Evolutionary conservation across 2,329 filamentous ascomycete genomes (phyloP), one percentile per base, ranked within the genome.

Genomic region (Sclerotinia sclerotiorum): DNA sequence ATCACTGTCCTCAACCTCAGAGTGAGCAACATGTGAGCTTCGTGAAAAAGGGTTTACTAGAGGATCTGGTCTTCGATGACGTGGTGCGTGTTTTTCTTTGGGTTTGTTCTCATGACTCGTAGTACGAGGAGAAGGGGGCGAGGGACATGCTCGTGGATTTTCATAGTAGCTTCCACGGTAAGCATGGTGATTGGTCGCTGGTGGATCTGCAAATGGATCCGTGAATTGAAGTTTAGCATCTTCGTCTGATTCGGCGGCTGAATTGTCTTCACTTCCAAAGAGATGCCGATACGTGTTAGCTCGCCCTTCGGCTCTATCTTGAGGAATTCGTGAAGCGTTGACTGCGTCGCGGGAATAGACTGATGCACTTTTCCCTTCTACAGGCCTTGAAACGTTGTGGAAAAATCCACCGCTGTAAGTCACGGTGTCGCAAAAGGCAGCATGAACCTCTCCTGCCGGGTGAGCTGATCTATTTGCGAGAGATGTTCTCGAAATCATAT

Each of bases 371-470:
- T 8, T 63, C 27, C 5, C 46, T 17, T 62, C 8, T 29, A 39
- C 32, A 11, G 46, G 29, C 10, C 17, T 21, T 21, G 54, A 49
- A 8, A 21, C 17, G 3, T 24, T 57, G 3, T 49, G 52, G 44
- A 58, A 57, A 15, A 58, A 39, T 2, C 42, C 29, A 5, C 4
- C 29, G 13, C n/a, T n/a, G 65, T 27, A 65, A 1, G 56, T 29
- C 10, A 71, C 54, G 11, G 68, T 70, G 29, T 63, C 46, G 29
- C 67, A 64, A 42, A 71, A 70, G 11, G 70, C 69, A 11, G 69
- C 52, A 32, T 74, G 69, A 27, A 74, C 69, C 19, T 27, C 58
- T 29, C 67, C 56, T 17, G 19, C 52, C 21, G 52, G 15, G n/a
- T 32, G 27, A 42, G 39, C 17, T 29, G 46, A 51, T 39, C 7